Evolutionary conservation across 768 basidiomycete species (phyloP).

Genomic region (Lactarius vividus): DNA sequence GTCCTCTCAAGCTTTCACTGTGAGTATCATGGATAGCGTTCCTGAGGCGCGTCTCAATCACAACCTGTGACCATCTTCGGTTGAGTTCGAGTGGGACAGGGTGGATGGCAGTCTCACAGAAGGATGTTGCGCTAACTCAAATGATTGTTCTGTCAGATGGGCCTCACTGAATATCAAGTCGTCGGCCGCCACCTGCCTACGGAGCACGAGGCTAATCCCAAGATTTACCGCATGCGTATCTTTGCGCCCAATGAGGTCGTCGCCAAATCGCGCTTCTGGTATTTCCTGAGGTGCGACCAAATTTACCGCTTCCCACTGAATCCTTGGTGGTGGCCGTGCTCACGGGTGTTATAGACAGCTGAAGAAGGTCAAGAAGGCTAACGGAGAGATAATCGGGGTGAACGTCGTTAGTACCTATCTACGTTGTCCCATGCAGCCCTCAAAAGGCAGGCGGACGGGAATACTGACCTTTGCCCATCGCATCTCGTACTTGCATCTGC

Average conservation of each 20-base stretch:
- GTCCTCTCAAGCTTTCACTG: constrained; percentile 29
- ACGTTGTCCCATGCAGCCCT: constrained; percentile 52
- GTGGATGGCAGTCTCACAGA: constrained; percentile 7
- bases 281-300: constrained; percentile 82
- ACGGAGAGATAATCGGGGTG: constrained; percentile 97
- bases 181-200: constrained; percentile 97
- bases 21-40: constrained; percentile 29
- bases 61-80: neutral
- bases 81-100: neutral
- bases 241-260: constrained; percentile 99
- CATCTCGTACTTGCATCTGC: constrained; percentile 34
- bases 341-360: constrained; percentile 59
- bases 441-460: constrained; percentile 86
- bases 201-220: constrained; percentile 87
- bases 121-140: constrained; percentile 20
- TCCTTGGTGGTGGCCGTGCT: neutral
- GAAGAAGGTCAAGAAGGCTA: constrained; percentile 99
- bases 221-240: constrained; percentile 99
- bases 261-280: constrained; percentile 99
- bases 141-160: constrained; percentile 48
- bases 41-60: neutral
- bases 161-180: constrained; percentile 90
- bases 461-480: constrained; percentile 45
- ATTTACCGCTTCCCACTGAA: neutral
- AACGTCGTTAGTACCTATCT: constrained; percentile 77